Conservation (phyloP, 768 basidiomycete genomes). For the Mycena epipterygia region DNA sequence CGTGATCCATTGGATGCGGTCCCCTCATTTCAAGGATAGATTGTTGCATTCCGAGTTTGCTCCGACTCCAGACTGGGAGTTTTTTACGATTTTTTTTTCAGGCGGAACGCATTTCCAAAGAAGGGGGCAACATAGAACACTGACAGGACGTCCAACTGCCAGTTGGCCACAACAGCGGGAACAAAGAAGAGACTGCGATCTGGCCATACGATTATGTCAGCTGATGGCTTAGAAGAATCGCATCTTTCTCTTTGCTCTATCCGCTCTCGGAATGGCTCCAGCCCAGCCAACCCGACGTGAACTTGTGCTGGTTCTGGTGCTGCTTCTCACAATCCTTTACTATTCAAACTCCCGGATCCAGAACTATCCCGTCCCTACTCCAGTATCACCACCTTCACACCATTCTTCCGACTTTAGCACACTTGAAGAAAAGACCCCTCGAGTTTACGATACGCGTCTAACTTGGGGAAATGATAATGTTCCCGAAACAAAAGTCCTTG, state of each 20-base stretch:
- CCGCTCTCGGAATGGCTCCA: slow-evolving; percentile 38
- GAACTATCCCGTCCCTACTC: slow-evolving; percentile 13
- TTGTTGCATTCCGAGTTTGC: too few relatives aligned
- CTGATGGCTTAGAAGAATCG: too few relatives aligned
- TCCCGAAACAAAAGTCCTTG: slow-evolving; percentile 75
- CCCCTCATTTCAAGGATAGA: too few relatives aligned
- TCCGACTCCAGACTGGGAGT: too few relatives aligned
- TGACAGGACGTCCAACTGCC: too few relatives aligned
- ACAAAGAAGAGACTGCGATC: too few relatives aligned
- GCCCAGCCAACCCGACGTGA: slow-evolving; percentile 70
- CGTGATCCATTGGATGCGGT: too few relatives aligned
- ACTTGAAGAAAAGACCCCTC: slow-evolving; percentile 33
- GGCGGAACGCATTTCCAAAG: too few relatives aligned
- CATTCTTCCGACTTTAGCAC: slow-evolving; percentile 6
- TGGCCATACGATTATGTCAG: too few relatives aligned
- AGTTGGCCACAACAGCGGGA: too few relatives aligned
- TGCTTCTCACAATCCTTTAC: slow-evolving; percentile 64
- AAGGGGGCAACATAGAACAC: too few relatives aligned
- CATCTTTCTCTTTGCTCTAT: not conserved
- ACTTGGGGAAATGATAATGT: slow-evolving; percentile 56
- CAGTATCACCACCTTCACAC: slow-evolving; percentile 27
- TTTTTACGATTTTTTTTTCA: too few relatives aligned
- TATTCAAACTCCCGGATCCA: slow-evolving; percentile 46
- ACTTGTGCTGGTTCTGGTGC: slow-evolving; percentile 60
- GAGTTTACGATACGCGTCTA: slow-evolving; percentile 45